Conservation (phyloP, 2,329 filamentous ascomycete genomes). For the Stenocarpella maydis region DNA sequence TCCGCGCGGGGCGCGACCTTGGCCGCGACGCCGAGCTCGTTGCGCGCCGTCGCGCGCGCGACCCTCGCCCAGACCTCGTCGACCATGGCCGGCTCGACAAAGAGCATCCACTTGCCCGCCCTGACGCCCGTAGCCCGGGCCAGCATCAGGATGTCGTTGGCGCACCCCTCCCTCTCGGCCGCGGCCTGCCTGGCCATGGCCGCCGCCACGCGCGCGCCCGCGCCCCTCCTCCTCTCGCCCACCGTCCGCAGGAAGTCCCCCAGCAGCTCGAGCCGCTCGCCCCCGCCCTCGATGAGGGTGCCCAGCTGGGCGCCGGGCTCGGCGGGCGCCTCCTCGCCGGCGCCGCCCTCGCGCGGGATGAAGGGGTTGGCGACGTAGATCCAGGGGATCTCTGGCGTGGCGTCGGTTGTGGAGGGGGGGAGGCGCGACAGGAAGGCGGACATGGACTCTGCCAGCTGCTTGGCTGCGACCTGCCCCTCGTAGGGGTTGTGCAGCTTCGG, state of each 20-base stretch:
- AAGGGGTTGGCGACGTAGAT: conserved; percentile 77
- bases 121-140: conserved; percentile 67
- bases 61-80: conserved; percentile 72
- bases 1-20: conserved; percentile 72
- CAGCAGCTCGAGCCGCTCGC: conserved; percentile 57
- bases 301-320: conserved; percentile 54
- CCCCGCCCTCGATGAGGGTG: conserved; percentile 61
- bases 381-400: conserved; percentile 63
- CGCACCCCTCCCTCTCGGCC: conserved; percentile 57
- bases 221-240: conserved; percentile 37
- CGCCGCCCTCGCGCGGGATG: conserved; percentile 48
- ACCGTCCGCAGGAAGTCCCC: conserved; percentile 58
- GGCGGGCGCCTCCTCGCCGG: conserved; percentile 57
- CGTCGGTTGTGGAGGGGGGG: conserved; percentile 69
- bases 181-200: conserved; percentile 57
- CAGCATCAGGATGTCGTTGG: conserved; percentile 65
- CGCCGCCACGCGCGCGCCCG: conserved; percentile 42
- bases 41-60: conserved; percentile 71
- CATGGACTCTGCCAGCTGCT: conserved; percentile 55
- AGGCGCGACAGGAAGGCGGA: conserved; percentile 69
- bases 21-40: conserved; percentile 74
- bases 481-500: conserved; percentile 64
- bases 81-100: conserved; percentile 62
- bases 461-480: conserved; percentile 58
- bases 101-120: conserved; percentile 82